Conservation (phyloP, 129 eudicot genomes). For the Escallonia herrerae region DNA sequence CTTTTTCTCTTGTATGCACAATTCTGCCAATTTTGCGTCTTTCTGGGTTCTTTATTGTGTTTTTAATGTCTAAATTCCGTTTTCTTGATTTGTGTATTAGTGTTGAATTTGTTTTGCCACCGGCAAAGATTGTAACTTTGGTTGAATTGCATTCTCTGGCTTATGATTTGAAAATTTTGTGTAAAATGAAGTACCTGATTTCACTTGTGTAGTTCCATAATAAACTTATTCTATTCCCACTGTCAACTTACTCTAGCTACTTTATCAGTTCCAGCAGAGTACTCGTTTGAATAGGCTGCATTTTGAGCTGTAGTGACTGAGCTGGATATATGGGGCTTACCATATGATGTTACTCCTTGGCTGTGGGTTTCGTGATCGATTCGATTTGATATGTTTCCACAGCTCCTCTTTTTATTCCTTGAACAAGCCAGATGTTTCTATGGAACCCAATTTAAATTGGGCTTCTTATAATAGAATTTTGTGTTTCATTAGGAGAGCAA, state of each 20-base stretch:
- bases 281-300: background rate
- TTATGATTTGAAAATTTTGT: background rate
- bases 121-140: background rate
- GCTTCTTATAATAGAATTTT: no score
- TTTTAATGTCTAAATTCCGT: background rate
- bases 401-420: no score
- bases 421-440: no score
- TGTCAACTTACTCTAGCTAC: background rate
- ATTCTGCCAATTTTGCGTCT: background rate
- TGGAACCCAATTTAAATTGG: no score
- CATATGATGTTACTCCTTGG: background rate
- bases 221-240: background rate
- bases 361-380: no score
- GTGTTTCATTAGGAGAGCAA: no score
- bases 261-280: background rate
- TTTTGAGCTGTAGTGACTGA: background rate
- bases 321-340: background rate
- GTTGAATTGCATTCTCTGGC: background rate
- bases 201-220: background rate
- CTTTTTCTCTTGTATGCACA: background rate
- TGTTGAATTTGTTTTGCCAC: constrained; percentile 1
- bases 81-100: constrained; percentile 14
- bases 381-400: no score
- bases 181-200: background rate
- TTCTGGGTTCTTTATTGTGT: background rate